phyloP scores from a whole-genome alignment of 345 rosid genomes.

The Rhodamnia argentea region DNA sequence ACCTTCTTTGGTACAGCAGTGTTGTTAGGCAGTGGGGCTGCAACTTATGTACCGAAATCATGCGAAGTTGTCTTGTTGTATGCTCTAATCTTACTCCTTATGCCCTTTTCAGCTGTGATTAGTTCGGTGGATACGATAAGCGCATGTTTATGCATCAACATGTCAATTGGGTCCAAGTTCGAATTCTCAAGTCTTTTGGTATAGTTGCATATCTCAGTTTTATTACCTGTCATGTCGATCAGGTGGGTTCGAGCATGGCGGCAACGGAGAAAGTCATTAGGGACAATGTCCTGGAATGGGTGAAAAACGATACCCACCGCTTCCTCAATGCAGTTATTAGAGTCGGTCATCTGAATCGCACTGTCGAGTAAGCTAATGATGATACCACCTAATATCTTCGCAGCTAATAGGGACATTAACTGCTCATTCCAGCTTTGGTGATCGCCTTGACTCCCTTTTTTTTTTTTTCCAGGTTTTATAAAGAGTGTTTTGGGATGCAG shows the following conservation, averaged over 20 bases:
- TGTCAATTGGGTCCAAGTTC: background rate
- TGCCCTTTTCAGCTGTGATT: background rate
- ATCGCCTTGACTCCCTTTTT: background rate
- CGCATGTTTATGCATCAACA: background rate
- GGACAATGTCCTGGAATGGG: constrained; percentile 18
- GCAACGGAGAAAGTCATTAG: constrained; percentile 1
- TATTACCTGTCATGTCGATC: background rate
- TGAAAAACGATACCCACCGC: constrained; percentile 29
- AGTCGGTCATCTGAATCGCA: constrained; percentile 32
- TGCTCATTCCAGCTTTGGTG: background rate
- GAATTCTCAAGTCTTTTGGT: background rate
- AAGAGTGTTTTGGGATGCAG: constrained; percentile 45
- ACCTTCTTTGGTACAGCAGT: background rate
- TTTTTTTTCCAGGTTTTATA: constrained; percentile 19
- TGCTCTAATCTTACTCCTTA: background rate
- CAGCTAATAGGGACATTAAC: background rate
- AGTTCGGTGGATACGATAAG: background rate
- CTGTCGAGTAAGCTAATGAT: constrained; percentile 16
- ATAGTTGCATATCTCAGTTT: background rate
- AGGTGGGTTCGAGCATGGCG: background rate
- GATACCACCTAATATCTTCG: background rate
- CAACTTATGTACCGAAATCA: background rate
- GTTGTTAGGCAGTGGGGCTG: background rate
- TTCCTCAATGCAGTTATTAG: constrained; percentile 28
- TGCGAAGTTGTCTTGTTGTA: background rate